Percentiles rank a stretch among this genome's conserved stretches.
phyloP scores from a whole-genome alignment of 805 yeast genomes.

The Candida coleopterorum region DNA sequence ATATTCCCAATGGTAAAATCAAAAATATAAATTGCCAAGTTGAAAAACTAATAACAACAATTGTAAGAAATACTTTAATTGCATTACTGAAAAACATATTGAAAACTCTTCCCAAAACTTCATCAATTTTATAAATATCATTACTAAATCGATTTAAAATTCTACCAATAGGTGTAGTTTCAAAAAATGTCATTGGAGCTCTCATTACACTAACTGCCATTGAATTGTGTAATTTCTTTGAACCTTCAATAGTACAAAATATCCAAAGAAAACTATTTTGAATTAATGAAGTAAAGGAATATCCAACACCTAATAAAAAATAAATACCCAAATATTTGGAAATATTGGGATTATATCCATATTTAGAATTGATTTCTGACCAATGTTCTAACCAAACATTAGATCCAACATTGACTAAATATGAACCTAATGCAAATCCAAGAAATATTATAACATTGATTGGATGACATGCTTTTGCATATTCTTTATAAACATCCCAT shows the following conservation, averaged over 20 bases:
- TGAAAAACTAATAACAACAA: slow-evolving; percentile 74
- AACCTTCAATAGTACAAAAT: slow-evolving; percentile 78
- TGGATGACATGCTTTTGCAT: slow-evolving; percentile 84
- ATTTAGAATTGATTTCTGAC: slow-evolving; percentile 81
- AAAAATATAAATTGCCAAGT: slow-evolving; percentile 83
- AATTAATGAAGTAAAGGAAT: slow-evolving; percentile 54
- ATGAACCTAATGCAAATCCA: slow-evolving; percentile 50
- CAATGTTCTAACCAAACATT: slow-evolving; percentile 95
- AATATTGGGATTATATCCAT: slow-evolving; percentile 71
- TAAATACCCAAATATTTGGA: slow-evolving; percentile 70
- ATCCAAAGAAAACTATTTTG: slow-evolving; percentile 75
- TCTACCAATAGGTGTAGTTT: slow-evolving; percentile 93
- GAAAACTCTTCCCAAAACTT: slow-evolving; percentile 64
- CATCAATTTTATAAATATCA: slow-evolving; percentile 88
- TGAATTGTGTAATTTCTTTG: slow-evolving; percentile 64
- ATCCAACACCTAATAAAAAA: slow-evolving; percentile 64
- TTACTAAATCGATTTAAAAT: slow-evolving; percentile 85
- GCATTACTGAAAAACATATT: slow-evolving; percentile 61
- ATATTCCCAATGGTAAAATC: slow-evolving; percentile 60
- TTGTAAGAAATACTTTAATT: slow-evolving; percentile 65
- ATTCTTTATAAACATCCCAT: slow-evolving; percentile 76
- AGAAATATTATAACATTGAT: slow-evolving; percentile 57
- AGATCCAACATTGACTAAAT: slow-evolving; percentile 58
- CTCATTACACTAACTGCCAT: slow-evolving; percentile 72
- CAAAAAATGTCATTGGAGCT: slow-evolving; percentile 95